Evolutionary conservation across 2,329 filamentous ascomycete species (phyloP).

Genomic region (Periconia sp.): DNA sequence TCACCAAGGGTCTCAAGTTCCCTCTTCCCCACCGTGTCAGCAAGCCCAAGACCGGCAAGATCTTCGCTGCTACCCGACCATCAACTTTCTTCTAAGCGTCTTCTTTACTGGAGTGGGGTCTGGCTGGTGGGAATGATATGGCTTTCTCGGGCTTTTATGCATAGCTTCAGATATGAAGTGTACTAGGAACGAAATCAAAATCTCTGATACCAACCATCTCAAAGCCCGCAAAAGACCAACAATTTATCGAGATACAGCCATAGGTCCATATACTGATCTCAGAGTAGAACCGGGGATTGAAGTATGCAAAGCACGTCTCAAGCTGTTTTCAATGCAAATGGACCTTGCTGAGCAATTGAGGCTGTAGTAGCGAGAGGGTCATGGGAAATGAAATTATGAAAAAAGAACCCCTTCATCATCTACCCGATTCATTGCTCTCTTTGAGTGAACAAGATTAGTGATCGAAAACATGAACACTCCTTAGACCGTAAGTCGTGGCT

Average conservation of each 20-base stretch:
- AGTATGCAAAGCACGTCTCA: too few species aligned
- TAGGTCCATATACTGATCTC: too few species aligned
- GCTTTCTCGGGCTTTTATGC: constrained; percentile 43
- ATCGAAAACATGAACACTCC: background rate
- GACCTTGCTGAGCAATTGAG: too few species aligned
- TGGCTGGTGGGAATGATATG: constrained; percentile 42
- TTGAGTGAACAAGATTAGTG: background rate
- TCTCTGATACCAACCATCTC: constrained; percentile 35
- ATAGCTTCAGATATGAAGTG: constrained; percentile 46
- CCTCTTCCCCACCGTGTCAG: constrained; percentile 94
- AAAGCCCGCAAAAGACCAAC: background rate
- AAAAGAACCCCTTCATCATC: too few species aligned
- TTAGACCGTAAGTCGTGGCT: too few species aligned
- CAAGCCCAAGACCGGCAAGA: constrained; percentile 74
- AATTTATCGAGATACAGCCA: too few species aligned
- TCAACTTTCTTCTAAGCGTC: constrained; percentile 91
- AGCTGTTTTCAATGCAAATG: too few species aligned
- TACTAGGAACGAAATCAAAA: constrained; percentile 48
- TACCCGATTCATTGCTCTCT: too few species aligned
- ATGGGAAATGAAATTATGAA: too few species aligned
- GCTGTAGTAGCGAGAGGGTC: too few species aligned
- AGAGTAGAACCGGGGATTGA: too few species aligned
- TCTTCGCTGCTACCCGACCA: constrained; percentile 91
- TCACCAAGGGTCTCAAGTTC: constrained; percentile 94
- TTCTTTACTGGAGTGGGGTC: constrained; percentile 44